Evolutionary conservation across 2,329 filamentous ascomycete genomes (phyloP).

Genomic region (Calycina herbarum): DNA sequence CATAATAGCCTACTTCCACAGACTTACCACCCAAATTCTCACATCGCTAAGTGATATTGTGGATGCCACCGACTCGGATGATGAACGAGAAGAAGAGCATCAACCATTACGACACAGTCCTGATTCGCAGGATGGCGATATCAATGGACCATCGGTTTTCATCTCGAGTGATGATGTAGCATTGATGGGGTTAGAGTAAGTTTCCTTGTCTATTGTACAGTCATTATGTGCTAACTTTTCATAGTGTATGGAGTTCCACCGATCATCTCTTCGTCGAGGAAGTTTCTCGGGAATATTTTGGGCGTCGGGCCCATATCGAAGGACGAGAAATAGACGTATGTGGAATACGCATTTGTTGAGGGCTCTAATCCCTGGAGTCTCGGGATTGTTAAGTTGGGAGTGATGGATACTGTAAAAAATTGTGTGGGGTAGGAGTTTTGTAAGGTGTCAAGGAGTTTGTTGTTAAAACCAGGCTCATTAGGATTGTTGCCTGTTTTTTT

Average conservation of each 20-base stretch:
- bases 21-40: constrained; percentile 67
- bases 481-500: too few relatives aligned
- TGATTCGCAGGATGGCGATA: constrained; percentile 46
- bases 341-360: constrained; percentile 67
- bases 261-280: constrained; percentile 70
- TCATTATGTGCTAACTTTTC: neutral
- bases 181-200: constrained; percentile 68
- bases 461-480: too few relatives aligned
- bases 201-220: neutral
- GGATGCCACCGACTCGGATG: constrained; percentile 43
- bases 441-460: too few relatives aligned
- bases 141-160: constrained; percentile 42
- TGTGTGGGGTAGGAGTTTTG: too few relatives aligned
- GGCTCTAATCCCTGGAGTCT: too few relatives aligned
- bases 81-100: constrained; percentile 39
- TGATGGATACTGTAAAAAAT: too few relatives aligned
- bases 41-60: constrained; percentile 62
- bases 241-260: constrained; percentile 63
- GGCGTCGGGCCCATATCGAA: constrained; percentile 60
- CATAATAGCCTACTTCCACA: constrained; percentile 79
- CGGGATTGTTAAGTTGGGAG: too few relatives aligned
- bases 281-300: constrained; percentile 65
- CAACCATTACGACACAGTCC: constrained; percentile 52
- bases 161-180: constrained; percentile 66
- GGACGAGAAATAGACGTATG: constrained; percentile 73